Evolutionary conservation across 2,329 filamentous ascomycete species (phyloP), one percentile per base, ranked within the genome.

Genomic region (Neopestalotiopsis sp.): DNA sequence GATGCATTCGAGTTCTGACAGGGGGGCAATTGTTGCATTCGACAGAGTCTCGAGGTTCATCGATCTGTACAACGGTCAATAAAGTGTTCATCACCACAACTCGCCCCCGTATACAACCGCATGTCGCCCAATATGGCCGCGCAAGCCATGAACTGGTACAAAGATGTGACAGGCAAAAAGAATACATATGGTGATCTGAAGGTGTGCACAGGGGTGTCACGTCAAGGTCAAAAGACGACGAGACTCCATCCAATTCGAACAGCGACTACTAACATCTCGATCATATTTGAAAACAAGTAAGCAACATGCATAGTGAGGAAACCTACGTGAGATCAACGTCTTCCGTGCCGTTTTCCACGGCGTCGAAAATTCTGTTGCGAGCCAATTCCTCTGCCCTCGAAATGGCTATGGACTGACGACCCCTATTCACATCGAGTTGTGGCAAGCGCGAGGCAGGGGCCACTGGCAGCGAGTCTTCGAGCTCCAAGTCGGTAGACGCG

Each of bases 321-420:
- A 83, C 86, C 78, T 77, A 90, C 86, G 87, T 89, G 12, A 92
- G 80, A 77, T 93, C 89, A 45, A 93, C 81, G 1, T 78, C 81
- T 74, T 92, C 89, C 13, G 83, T 80, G 7, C 89, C 89, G 10
- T 83, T 75, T 24, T 93, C 90, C 17, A 91, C 78, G 71, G 87
- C 90, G 1, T 74, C 69, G 32, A 84, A 82, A 58, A 91, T 86
- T 68, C 80, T 82, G 2, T 77, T 75, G 40, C 82, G 82, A 0
- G 84, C 87, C 34, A 76, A 69, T 34, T 81, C 76, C 76, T 90
- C 86, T 9, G 82, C 78, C 10, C 76, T 74, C 3, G 82, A 80
- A 45, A 82, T 72, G 20, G 74, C 71, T 52, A 74, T 75, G 7
- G 65, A 7, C 38, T 59, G 52, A 17, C 71, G 74, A 57, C 74